A percentile compares a stretch with the other conserved stretches of the same genome.
phyloP scores from a whole-genome alignment of 2,329 filamentous ascomycete genomes.

The Apiospora arundinis region DNA sequence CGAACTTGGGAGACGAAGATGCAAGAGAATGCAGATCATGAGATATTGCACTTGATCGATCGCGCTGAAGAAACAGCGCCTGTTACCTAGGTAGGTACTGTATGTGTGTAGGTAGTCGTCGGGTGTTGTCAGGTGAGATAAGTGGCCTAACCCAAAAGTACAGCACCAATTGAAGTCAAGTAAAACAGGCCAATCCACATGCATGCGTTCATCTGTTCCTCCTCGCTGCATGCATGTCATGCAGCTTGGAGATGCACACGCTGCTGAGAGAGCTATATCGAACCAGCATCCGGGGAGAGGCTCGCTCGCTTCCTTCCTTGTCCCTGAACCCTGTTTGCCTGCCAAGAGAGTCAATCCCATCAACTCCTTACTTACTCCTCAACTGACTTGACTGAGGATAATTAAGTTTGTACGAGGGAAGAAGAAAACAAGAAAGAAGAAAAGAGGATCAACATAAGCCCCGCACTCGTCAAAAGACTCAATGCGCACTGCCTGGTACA shows the following conservation, averaged over 20 bases:
- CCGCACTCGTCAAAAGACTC: no score
- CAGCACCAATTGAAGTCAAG: neutral
- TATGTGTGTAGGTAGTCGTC: no score
- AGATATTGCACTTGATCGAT: neutral
- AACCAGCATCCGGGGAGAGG: conserved; percentile 17
- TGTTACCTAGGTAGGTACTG: neutral
- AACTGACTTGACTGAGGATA: neutral
- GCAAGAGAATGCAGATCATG: neutral
- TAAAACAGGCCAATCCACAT: conserved; percentile 5
- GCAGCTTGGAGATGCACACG: conserved; percentile 18
- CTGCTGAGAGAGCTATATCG: neutral
- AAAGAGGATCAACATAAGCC: neutral
- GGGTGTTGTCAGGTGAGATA: neutral
- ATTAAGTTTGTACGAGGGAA: conserved; percentile 4
- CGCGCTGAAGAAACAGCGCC: neutral
- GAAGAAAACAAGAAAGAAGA: no score
- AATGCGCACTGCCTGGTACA: no score
- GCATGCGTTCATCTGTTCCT: conserved; percentile 21
- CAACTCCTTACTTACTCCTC: conserved; percentile 1
- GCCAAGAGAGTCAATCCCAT: neutral
- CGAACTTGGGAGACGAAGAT: neutral
- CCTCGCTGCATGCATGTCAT: conserved; percentile 20
- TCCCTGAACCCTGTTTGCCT: conserved; percentile 9
- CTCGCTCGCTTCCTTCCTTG: conserved; percentile 11
- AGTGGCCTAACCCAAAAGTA: neutral